Evolutionary conservation across 1,284 basidiomycete genomes (phyloP).

Genomic region (Melampsora americana): DNA sequence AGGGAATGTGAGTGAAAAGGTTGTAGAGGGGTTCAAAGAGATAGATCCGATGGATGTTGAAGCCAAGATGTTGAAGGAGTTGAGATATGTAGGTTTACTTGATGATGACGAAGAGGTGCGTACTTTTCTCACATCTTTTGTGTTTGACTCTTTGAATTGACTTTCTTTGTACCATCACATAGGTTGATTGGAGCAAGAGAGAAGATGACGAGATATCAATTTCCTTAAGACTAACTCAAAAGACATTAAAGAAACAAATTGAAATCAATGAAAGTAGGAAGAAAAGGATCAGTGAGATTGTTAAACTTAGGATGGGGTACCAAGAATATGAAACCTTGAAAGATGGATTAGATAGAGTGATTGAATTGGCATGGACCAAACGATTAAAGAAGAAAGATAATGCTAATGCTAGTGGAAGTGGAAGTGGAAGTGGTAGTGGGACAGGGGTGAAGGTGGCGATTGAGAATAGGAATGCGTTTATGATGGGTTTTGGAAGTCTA

Average conservation of each 20-base stretch:
- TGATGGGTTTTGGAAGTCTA: too few species aligned
- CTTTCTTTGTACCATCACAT: conserved; percentile 22
- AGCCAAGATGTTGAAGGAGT: conserved; percentile 59
- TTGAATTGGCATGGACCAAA: conserved; percentile 59
- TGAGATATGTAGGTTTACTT: conserved; percentile 59
- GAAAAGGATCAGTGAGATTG: conserved; percentile 68
- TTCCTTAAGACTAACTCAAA: conserved; percentile 80
- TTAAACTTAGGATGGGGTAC: conserved; percentile 81
- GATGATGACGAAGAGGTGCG: conserved; percentile 58
- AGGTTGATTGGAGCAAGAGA: conserved; percentile 73
- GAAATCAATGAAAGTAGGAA: conserved; percentile 79
- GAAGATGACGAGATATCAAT: conserved; percentile 91
- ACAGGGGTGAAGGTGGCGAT: too few species aligned
- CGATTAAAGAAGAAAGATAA: conserved; percentile 55
- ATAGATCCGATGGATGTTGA: conserved; percentile 60
- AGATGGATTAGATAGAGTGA: conserved; percentile 77
- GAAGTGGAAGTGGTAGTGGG: too few species aligned
- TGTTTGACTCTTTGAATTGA: conserved; percentile 38
- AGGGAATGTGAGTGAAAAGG: conserved; percentile 45
- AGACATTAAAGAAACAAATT: conserved; percentile 71
- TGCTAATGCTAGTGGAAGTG: conserved; percentile 52
- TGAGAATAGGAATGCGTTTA: too few species aligned
- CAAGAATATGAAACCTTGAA: conserved; percentile 78
- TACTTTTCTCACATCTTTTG: conserved; percentile 15
- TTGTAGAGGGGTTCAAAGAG: conserved; percentile 36